These are phyloP conservation scores for Moesziomyces globuligerus DNA, from an alignment of 1,284 basidiomycete genomes.

Conservation along the genomic window DNA sequence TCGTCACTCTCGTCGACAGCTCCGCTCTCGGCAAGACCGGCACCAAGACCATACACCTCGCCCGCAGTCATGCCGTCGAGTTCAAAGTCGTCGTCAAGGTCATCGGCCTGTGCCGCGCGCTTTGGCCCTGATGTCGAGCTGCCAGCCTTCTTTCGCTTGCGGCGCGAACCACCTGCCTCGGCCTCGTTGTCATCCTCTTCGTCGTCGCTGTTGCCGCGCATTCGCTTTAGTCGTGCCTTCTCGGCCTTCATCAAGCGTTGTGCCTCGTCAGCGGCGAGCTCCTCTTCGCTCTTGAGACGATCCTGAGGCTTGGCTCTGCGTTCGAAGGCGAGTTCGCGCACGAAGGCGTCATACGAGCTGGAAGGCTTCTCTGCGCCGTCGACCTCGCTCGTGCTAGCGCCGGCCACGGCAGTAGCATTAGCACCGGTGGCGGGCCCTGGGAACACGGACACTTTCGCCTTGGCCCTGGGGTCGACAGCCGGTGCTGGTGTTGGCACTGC, in stretches of 20 bases:
- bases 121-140: constrained; percentile 46
- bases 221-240: constrained; percentile 79
- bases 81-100: constrained; percentile 89
- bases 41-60: constrained; percentile 59
- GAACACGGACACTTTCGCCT: constrained; percentile 32
- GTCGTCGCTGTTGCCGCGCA: constrained; percentile 80
- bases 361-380: constrained; percentile 29
- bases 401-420: constrained; percentile 27
- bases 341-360: constrained; percentile 82
- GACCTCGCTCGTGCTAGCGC: constrained; percentile 6
- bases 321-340: constrained; percentile 92
- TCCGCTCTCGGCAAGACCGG: constrained; percentile 56
- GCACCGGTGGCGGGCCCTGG: constrained; percentile 33
- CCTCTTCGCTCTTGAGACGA: constrained; percentile 94
- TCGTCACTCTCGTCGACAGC: constrained; percentile 68
- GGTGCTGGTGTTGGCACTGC: constrained; percentile 32
- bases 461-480: constrained; percentile 24
- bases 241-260: constrained; percentile 88
- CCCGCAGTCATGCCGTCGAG: constrained; percentile 56
- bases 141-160: constrained; percentile 65
- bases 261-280: constrained; percentile 87
- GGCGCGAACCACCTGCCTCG: constrained; percentile 41
- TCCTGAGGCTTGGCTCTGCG: constrained; percentile 93
- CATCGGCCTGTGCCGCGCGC: constrained; percentile 76
- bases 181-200: constrained; percentile 66